A percentile compares a stretch with the other conserved stretches of the same genome.
phyloP scores from a whole-genome alignment of 2,329 filamentous ascomycete species.

The Epichloe sp. region DNA sequence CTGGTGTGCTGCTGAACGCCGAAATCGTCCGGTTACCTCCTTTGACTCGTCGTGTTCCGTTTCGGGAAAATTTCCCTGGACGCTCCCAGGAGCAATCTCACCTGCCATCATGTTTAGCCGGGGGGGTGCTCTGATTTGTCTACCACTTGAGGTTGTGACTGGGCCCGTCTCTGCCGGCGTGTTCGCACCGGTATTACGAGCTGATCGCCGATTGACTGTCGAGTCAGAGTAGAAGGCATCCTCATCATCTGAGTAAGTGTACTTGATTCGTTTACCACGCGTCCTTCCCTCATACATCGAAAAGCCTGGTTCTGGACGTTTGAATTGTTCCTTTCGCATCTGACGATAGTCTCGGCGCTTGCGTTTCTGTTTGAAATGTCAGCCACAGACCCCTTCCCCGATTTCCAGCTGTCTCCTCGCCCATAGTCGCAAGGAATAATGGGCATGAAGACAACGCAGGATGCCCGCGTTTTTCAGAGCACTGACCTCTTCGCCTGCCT shows the following conservation, averaged over 20 bases:
- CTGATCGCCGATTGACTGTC: slow-evolving; percentile 47
- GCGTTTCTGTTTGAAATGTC: slow-evolving; percentile 54
- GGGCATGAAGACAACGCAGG: too few species aligned
- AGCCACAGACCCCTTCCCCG: slow-evolving; percentile 1
- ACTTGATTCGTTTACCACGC: slow-evolving; percentile 88
- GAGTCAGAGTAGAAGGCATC: slow-evolving; percentile 56
- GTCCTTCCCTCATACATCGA: slow-evolving; percentile 94
- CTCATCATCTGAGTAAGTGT: slow-evolving; percentile 88
- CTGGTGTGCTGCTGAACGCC: slow-evolving; percentile 35
- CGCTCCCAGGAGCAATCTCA: slow-evolving; percentile 32
- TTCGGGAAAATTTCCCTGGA: slow-evolving; percentile 31
- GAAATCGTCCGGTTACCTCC: slow-evolving; percentile 34
- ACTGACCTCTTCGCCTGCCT: slow-evolving; percentile 77
- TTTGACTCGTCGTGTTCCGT: slow-evolving; percentile 26
- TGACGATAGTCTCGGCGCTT: slow-evolving; percentile 84
- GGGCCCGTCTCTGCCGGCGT: slow-evolving; percentile 57
- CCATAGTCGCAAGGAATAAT: too few species aligned
- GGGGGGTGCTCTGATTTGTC: slow-evolving; percentile 60
- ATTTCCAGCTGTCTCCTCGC: neutral
- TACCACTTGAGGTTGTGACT: slow-evolving; percentile 69
- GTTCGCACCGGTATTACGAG: slow-evolving; percentile 59
- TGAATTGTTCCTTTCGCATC: slow-evolving; percentile 74
- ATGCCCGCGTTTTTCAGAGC: neutral
- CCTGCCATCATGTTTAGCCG: slow-evolving; percentile 50
- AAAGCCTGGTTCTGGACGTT: slow-evolving; percentile 75